Base-by-base conservation (phyloP, 495 filamentous ascomycete genomes). In the Aspergillus sclerotiicarbonarius region DNA sequence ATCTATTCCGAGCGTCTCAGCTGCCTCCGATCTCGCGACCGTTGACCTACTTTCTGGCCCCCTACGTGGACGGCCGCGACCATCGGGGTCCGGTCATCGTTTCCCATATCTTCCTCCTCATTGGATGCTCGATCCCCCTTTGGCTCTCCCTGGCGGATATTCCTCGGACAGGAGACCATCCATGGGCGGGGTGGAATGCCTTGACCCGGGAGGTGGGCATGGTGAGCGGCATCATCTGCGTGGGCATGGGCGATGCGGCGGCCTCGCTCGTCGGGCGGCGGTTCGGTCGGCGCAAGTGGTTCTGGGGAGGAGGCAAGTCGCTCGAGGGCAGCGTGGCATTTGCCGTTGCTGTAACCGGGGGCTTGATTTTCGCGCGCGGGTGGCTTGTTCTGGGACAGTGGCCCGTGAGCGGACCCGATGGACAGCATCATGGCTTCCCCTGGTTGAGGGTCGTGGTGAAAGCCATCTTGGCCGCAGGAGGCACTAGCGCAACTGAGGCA, bases 301-400 rank as follows among this genome's bases (percentile, higher is more conserved):
- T 92, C 46, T 99, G 94, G 94, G 88, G 89, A 29, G 94, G 94
- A 13, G 94, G 92, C 4, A 99, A 98, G 74, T 96, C 91, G 51
- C 75, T 98, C 2, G 92, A 98, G 71, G 94, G 94, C 21, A 94
- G 90, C 62, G 60, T 86, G 21, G 94, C 94, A 15, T 98, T 99
- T 72, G 86, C 85, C 7, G 72, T 73, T 18, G 92, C 92, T 6
- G 94, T 98, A 20, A 84, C 84, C 43, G 56, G 79, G 25, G 95
- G 93, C 2, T 74, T 97, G 54, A 68, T 85, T 49, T 69, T 80
- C n/a, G 89, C 86, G 33, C 88, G 86, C 63, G 62, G 75, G 21
- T 97, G 92, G 93, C 77, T 97, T 60, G 69, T 72, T 33, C 52
- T 89, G 25, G 91, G 91, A 9, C 84, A 86, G 21, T 95, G 91